Percentiles rank a stretch among this genome's conserved stretches.
phyloP scores from a whole-genome alignment of 2,329 filamentous ascomycete genomes.

The Ceratocystis harringtonii region DNA sequence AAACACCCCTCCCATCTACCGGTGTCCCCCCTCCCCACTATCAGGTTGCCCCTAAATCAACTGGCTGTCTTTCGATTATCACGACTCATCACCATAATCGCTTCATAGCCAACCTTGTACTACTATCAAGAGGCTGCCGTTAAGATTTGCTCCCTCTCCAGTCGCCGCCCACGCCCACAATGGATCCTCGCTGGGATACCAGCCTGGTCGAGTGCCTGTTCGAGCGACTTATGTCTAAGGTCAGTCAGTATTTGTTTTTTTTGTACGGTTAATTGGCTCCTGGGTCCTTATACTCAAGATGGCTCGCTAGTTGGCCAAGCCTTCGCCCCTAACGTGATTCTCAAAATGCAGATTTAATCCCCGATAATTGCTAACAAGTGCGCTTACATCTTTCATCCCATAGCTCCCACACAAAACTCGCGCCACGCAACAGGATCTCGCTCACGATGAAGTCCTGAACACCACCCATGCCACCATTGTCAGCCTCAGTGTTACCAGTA shows the following conservation, averaged over 20 bases:
- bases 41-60: background rate
- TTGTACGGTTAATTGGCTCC: background rate
- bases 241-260: conserved; percentile 25
- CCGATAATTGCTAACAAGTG: conserved; percentile 1
- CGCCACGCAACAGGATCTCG: conserved; percentile 39
- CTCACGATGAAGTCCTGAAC: conserved; percentile 45
- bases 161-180: conserved; percentile 6
- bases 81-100: background rate
- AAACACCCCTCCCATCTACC: background rate
- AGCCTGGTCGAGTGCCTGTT: conserved; percentile 43
- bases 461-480: conserved; percentile 48
- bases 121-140: background rate
- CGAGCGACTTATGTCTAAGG: conserved; percentile 44
- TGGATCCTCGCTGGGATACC: conserved; percentile 29
- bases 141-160: background rate
- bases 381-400: background rate
- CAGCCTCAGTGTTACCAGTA: conserved; percentile 40
- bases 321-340: background rate
- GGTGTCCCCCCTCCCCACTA: background rate
- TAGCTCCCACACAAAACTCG: conserved; percentile 51
- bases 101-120: background rate
- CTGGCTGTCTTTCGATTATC: background rate
- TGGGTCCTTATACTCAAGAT: no score
- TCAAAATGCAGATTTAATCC: background rate
- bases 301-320: no score